Evolutionary conservation across 1,139 yeast species (phyloP).

Genomic region (Hansenula anomala): DNA sequence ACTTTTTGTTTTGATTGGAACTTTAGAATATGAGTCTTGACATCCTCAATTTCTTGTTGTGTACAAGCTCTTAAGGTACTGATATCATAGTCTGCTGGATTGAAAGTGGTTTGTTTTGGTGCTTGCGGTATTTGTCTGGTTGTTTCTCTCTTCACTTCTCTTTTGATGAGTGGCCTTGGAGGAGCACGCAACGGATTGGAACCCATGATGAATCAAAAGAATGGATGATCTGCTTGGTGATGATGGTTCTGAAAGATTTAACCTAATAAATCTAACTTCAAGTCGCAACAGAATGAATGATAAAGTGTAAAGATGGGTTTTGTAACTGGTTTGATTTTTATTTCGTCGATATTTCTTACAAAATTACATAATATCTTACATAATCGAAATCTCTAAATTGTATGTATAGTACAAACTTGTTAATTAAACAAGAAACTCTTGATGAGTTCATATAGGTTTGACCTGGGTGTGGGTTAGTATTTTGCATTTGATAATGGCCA

Average conservation of each 20-base stretch:
- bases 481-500: too few relatives aligned
- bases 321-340: too few relatives aligned
- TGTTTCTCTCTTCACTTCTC: conserved; percentile 9
- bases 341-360: too few relatives aligned
- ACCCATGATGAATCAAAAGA: background rate
- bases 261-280: background rate
- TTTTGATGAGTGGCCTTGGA: conserved; percentile 13
- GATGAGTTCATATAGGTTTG: conserved; percentile 1
- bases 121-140: conserved; percentile 10
- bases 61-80: conserved; percentile 63
- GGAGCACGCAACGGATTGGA: conserved; percentile 19
- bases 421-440: too few relatives aligned
- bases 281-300: too few relatives aligned
- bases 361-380: too few relatives aligned
- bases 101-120: conserved; percentile 8
- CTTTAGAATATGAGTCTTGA: conserved; percentile 76
- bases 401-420: too few relatives aligned
- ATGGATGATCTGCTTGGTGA: background rate
- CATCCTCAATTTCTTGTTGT: conserved; percentile 64
- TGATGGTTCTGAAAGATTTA: too few relatives aligned
- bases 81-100: conserved; percentile 28
- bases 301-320: too few relatives aligned
- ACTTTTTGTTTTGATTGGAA: conserved; percentile 72
- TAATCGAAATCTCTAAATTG: too few relatives aligned
- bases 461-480: background rate